phyloP scores from a whole-genome alignment of 2,329 filamentous ascomycete species.

The Xylaria sp. region DNA sequence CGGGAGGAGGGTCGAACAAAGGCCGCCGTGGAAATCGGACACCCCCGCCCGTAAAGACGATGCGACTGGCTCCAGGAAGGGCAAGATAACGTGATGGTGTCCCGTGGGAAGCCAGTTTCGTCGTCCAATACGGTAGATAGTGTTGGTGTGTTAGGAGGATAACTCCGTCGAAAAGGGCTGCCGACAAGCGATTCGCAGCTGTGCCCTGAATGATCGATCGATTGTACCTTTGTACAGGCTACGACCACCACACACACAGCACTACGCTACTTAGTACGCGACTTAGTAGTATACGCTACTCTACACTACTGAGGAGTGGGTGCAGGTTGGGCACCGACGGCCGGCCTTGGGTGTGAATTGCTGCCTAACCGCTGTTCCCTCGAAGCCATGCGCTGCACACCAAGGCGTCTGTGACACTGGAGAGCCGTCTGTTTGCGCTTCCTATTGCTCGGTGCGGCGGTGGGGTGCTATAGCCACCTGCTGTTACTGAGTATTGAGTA shows the following conservation, averaged over 20 bases:
- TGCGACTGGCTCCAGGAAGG: constrained; percentile 27
- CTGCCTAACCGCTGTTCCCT: constrained; percentile 42
- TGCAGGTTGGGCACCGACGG: constrained; percentile 48
- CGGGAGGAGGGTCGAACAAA: constrained; percentile 12
- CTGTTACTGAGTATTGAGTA: constrained; percentile 2
- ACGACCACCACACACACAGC: no score
- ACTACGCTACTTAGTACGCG: neutral
- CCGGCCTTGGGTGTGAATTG: constrained; percentile 44
- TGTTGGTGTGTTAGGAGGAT: no score
- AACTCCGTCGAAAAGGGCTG: constrained; percentile 22
- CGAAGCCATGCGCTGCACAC: constrained; percentile 38
- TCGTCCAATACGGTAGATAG: constrained; percentile 30
- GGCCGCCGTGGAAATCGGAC: constrained; percentile 10
- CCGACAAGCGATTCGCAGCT: constrained; percentile 30
- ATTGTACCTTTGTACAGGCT: constrained; percentile 8
- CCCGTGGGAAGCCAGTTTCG: constrained; percentile 22
- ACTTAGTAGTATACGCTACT: neutral
- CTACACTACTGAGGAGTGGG: constrained; percentile 1
- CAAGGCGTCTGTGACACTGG: constrained; percentile 44
- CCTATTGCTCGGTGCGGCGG: constrained; percentile 45
- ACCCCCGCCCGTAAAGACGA: constrained; percentile 9
- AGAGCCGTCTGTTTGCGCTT: constrained; percentile 34
- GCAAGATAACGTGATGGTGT: constrained; percentile 20
- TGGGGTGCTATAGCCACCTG: constrained; percentile 43
- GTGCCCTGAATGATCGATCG: neutral